These are phyloP conservation scores for Saccharomyces hybrid DNA, from an alignment of 1,139 yeast genomes.

Conservation along the genomic window DNA sequence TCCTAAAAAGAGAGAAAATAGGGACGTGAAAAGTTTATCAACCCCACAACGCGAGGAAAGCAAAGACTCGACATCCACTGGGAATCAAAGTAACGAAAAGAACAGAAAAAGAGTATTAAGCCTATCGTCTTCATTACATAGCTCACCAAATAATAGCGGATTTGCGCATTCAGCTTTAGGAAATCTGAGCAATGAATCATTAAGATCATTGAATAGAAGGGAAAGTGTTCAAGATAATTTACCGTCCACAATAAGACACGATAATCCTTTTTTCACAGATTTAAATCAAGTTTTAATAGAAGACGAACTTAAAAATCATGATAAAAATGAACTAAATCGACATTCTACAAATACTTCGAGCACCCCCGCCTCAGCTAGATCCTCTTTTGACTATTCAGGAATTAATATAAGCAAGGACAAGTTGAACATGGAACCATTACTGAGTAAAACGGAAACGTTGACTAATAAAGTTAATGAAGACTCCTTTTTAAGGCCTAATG, in stretches of 20 bases:
- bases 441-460: constrained; percentile 12
- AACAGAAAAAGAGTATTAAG: not conserved
- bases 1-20: not conserved
- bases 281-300: constrained; percentile 19
- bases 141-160: constrained; percentile 11
- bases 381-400: constrained; percentile 17
- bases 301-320: constrained; percentile 7
- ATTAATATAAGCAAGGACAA: constrained; percentile 7
- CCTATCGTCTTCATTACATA: not conserved
- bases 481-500: constrained; percentile 18
- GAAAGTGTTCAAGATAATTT: constrained; percentile 27
- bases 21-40: not conserved
- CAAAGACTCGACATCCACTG: not conserved
- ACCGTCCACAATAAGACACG: constrained; percentile 34
- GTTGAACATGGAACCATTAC: constrained; percentile 18
- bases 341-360: constrained; percentile 6
- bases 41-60: not conserved
- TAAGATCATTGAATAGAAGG: constrained; percentile 10
- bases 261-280: constrained; percentile 20
- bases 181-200: not conserved
- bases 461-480: constrained; percentile 14
- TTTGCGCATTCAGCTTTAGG: not conserved
- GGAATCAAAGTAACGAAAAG: not conserved
- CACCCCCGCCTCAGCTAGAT: constrained; percentile 17
- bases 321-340: constrained; percentile 3